Conservation (phyloP, 2,329 filamentous ascomycete species). For the Chaetomium sp. region DNA sequence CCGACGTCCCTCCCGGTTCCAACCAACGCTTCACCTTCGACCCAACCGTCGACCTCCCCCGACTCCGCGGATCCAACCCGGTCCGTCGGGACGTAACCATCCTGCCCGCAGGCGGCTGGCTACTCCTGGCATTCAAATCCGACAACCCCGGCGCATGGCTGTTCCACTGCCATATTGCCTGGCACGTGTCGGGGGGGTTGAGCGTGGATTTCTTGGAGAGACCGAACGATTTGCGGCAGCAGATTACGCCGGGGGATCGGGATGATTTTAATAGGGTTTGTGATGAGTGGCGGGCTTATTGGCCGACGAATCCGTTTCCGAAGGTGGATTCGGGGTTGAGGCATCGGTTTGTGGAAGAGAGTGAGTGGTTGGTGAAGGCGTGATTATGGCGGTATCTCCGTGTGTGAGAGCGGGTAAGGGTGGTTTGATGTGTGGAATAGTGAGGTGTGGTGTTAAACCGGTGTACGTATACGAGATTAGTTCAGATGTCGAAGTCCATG, state of each 20-base stretch:
- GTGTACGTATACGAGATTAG: no score
- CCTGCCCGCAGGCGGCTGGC: slow-evolving; percentile 38
- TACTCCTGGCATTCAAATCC: slow-evolving; percentile 42
- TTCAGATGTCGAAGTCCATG: no score
- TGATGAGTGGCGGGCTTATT: slow-evolving; percentile 20
- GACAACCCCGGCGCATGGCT: slow-evolving; percentile 47
- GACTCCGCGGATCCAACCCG: slow-evolving; percentile 36
- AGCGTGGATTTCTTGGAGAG: slow-evolving; percentile 45
- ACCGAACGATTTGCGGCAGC: slow-evolving; percentile 13
- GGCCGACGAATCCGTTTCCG: slow-evolving; percentile 19
- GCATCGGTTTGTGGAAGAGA: slow-evolving; percentile 9
- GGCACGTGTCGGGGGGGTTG: slow-evolving; percentile 44
- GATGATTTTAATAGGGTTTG: slow-evolving; percentile 24
- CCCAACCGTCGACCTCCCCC: slow-evolving; percentile 25
- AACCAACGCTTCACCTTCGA: slow-evolving; percentile 23
- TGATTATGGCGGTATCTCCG: neutral
- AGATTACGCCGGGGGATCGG: slow-evolving; percentile 15
- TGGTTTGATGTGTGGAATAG: neutral
- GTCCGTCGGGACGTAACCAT: slow-evolving; percentile 42
- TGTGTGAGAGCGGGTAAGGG: neutral
- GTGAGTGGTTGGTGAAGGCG: slow-evolving; percentile 21
- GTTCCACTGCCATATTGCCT: slow-evolving; percentile 45
- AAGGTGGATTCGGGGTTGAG: slow-evolving; percentile 22
- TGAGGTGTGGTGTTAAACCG: no score
- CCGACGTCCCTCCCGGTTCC: slow-evolving; percentile 14